A percentile compares a stretch with the other conserved stretches of the same genome.
These are phyloP conservation scores for Panaeolus cyanescens DNA, from an alignment of 768 basidiomycete genomes.

Conservation along the genomic window DNA sequence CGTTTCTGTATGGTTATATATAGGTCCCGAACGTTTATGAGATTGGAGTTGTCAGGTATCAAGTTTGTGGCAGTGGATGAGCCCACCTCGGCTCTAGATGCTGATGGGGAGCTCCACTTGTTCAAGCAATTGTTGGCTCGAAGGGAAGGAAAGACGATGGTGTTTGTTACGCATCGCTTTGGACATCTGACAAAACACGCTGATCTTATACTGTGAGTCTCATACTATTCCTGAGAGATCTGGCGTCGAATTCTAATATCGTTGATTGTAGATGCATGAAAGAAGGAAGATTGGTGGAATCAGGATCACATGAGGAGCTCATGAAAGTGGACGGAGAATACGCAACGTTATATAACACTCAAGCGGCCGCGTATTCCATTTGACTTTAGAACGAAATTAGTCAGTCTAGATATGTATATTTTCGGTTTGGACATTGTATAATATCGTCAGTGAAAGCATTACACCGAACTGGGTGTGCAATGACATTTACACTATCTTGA, in stretches of 20 bases:
- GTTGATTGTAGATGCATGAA: conserved; percentile 43
- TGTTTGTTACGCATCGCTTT: conserved; percentile 59
- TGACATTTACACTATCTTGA: too few relatives aligned
- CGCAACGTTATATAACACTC: conserved; percentile 41
- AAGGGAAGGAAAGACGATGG: conserved; percentile 49
- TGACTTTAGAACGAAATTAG: too few relatives aligned
- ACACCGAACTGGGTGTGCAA: too few relatives aligned
- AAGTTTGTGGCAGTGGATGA: conserved; percentile 58
- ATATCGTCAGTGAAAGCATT: too few relatives aligned
- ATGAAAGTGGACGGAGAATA: conserved; percentile 39
- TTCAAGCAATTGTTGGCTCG: conserved; percentile 37
- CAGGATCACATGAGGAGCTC: conserved; percentile 40
- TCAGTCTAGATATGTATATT: too few relatives aligned
- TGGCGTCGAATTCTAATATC: neutral
- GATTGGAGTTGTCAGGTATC: conserved; percentile 35
- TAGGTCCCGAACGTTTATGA: conserved; percentile 48
- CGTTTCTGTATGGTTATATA: too few relatives aligned
- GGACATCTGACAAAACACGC: conserved; percentile 50
- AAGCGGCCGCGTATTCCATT: conserved; percentile 28
- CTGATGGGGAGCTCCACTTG: conserved; percentile 50
- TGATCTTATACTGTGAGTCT: conserved; percentile 52
- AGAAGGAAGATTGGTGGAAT: conserved; percentile 39
- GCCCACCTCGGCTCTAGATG: conserved; percentile 57
- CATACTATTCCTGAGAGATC: neutral
- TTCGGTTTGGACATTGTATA: too few relatives aligned